Base-by-base conservation (phyloP, 768 basidiomycete genomes). In the Chalciporus piperatus region DNA sequence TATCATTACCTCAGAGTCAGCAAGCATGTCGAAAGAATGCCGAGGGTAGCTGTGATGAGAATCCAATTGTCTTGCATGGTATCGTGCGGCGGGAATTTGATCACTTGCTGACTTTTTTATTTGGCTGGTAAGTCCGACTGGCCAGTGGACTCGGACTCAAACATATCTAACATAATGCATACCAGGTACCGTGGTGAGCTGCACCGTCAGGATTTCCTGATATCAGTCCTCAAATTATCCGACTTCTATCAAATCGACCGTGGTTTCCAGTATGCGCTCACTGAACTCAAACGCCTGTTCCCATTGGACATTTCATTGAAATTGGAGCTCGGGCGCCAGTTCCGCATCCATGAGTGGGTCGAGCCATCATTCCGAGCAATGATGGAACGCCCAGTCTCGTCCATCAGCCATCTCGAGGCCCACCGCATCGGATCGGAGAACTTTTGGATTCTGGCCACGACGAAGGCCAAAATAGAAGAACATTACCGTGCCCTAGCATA, bases 261-360 rank as follows among this genome's bases (percentile, higher is more conserved):
- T 11, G 55, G 58, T 0, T 57, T 17, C 8, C 25, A 50, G 17
- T 50, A 47, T 35, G 48, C 52, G 2, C 9, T 59, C 16, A 13
- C 48, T 1, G 50, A 57, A 6, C 52, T 59, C 19, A 20, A 6
- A 0, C 16, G 37, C 6, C 1, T 50, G 1, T 42, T 8, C 0
- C 32, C 48, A 0, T 0, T 57, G 1, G 35, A 59, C 0, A 1
- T 44, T 0, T 43, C 55, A 0, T 8, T 59, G 0, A 57, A 48
- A 4, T 28, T 57, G 0, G 45, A 59, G 19, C 58, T 59, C 10
- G 50, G 54, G 1, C 27, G 25, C 6, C 2, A 16, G 16, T 57
- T 44, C 2, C 25, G 10, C 33, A 39, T 59, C 0, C 45, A 59
- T n/a, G 27, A 54, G 0, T 59, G 55, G 58, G 38, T 59, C 7